Percentiles rank a stretch among this genome's conserved stretches.
These are phyloP conservation scores for Persicaria tinctoria DNA, from an alignment of 148 eudicot genomes.

Conservation along the genomic window DNA sequence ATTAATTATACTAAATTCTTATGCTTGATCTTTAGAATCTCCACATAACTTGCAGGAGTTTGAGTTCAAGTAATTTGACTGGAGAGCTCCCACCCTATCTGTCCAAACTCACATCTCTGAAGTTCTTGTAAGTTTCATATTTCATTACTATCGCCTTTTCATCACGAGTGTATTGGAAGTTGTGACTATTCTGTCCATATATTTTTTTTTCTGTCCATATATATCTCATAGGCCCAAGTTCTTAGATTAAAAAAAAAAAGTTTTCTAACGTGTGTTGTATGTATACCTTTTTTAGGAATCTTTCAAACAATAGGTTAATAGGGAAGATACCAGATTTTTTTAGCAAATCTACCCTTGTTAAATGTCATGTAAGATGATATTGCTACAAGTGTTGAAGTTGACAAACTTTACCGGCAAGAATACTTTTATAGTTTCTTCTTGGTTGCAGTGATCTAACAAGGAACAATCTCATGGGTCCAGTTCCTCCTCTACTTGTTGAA, in stretches of 20 bases:
- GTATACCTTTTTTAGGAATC: constrained; percentile 3
- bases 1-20: background rate
- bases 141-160: no score
- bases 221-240: no score
- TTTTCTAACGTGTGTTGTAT: background rate
- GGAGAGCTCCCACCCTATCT: background rate
- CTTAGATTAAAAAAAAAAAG: no score
- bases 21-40: background rate
- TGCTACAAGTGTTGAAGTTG: background rate
- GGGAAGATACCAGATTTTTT: constrained; percentile 11
- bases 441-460: background rate
- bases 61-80: constrained; percentile 2
- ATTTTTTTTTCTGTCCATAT: no score
- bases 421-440: no score
- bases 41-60: background rate
- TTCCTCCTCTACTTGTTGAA: background rate
- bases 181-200: no score
- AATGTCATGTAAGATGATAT: background rate
- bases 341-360: constrained; percentile 4
- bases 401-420: background rate
- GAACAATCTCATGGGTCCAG: constrained; percentile 6
- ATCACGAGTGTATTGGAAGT: no score
- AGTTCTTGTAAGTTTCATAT: background rate
- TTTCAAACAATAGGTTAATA: constrained; percentile 6
- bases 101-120: background rate